These are phyloP conservation scores for Globisporangium cystogenes DNA, from an alignment of 352 stramenopile species.

Conservation along the genomic window DNA sequence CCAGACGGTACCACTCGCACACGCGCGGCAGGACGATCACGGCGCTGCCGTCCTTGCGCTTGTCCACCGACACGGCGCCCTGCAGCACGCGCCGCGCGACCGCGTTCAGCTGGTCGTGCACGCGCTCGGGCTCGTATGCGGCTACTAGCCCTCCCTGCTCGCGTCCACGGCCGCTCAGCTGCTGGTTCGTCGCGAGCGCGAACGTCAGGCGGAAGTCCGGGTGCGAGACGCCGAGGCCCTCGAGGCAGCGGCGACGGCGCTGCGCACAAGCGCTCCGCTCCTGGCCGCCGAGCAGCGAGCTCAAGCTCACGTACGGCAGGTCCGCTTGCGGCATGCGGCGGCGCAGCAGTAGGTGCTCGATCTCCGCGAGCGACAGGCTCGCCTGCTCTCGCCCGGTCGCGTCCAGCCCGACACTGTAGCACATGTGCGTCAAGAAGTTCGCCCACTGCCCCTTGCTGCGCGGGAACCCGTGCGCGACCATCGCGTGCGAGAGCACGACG, in stretches of 20 bases:
- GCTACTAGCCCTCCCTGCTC: slow-evolving; percentile 21
- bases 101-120: slow-evolving; percentile 77
- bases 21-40: slow-evolving; percentile 51
- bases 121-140: slow-evolving; percentile 21
- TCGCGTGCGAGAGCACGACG: slow-evolving; percentile 64
- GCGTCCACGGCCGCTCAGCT: slow-evolving; percentile 4
- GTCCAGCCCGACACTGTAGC: slow-evolving; percentile 47
- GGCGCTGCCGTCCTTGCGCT: neutral
- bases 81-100: slow-evolving; percentile 21
- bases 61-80: slow-evolving; percentile 25
- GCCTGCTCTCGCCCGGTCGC: slow-evolving; percentile 15
- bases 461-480: slow-evolving; percentile 63
- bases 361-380: slow-evolving; percentile 66
- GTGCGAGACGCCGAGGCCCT: slow-evolving; percentile 37
- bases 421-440: slow-evolving; percentile 49
- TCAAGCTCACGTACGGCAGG: slow-evolving; percentile 34
- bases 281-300: slow-evolving; percentile 1
- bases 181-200: slow-evolving; percentile 57
- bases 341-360: slow-evolving; percentile 70
- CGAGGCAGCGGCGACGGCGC: slow-evolving; percentile 7
- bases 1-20: slow-evolving; percentile 70
- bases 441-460: slow-evolving; percentile 51
- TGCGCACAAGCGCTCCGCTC: neutral
- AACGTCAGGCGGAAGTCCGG: slow-evolving; percentile 79
- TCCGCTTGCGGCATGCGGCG: slow-evolving; percentile 40